A percentile compares a stretch with the other conserved stretches of the same genome.
Conservation (phyloP, 2,329 filamentous ascomycete genomes). For the Colletotrichum shisoi region DNA sequence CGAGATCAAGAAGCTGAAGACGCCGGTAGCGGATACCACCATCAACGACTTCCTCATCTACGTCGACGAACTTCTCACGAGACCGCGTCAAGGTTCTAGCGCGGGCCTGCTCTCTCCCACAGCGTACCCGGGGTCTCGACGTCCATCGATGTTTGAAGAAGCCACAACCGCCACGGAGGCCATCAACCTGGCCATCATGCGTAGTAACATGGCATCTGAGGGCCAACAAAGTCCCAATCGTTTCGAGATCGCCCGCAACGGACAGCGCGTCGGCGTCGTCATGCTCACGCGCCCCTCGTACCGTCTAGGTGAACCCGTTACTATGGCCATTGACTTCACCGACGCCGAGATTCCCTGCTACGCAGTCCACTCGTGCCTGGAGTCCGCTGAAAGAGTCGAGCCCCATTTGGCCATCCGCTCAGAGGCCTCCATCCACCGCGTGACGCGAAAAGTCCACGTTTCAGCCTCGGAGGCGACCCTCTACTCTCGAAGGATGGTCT, state of each 20-base stretch:
- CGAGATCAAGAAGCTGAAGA: slow-evolving; percentile 38
- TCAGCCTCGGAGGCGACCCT: slow-evolving; percentile 82
- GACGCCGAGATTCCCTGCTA: slow-evolving; percentile 82
- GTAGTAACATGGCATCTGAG: slow-evolving; percentile 73
- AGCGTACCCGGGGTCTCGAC: slow-evolving; percentile 63
- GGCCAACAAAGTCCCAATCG: slow-evolving; percentile 85
- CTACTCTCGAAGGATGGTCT: slow-evolving; percentile 79
- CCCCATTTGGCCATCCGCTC: slow-evolving; percentile 82
- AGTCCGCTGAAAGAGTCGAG: slow-evolving; percentile 86
- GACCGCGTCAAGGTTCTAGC: slow-evolving; percentile 61
- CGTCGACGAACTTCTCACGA: slow-evolving; percentile 75
- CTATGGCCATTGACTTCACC: slow-evolving; percentile 83
- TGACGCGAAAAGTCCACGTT: slow-evolving; percentile 82
- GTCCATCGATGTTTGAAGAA: slow-evolving; percentile 64
- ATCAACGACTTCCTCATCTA: slow-evolving; percentile 77
- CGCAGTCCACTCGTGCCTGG: slow-evolving; percentile 81
- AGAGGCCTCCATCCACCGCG: slow-evolving; percentile 83
- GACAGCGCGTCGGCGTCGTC: slow-evolving; percentile 88
- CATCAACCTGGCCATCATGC: slow-evolving; percentile 89
- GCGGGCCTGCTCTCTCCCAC: slow-evolving; percentile 76
- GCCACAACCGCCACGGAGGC: slow-evolving; percentile 76
- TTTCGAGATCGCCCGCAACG: slow-evolving; percentile 93
- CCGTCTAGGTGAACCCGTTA: slow-evolving; percentile 85
- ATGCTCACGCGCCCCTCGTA: slow-evolving; percentile 89
- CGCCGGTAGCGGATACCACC: slow-evolving; percentile 34